Evolutionary conservation across 768 basidiomycete genomes (phyloP), one percentile per base, ranked within the genome.

Genomic region (Podaxis sp.): DNA sequence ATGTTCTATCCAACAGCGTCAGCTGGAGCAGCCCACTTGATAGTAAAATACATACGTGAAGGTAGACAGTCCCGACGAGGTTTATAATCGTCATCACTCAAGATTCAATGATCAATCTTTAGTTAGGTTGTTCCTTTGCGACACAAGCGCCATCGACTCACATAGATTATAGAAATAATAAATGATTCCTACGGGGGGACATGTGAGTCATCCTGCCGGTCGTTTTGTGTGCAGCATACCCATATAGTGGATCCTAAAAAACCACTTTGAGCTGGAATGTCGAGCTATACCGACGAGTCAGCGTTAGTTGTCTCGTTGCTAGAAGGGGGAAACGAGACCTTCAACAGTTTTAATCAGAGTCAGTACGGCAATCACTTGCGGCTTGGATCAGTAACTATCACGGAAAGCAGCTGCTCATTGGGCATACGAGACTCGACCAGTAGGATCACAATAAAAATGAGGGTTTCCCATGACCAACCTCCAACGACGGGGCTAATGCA

Each of bases 331-430:
- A n/a, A n/a, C n/a, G n/a, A 17, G 4, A 59, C 58, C 58, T 59
- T 59, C 37, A 51, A 59, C 49, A 7, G 58, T 49, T 40, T 37
- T 59, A 30, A 59, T 26, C 10, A 59, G 17, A 24, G 58, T 59
- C n/a, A 59, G 36, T 2, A 24, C 17, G 0, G 58, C 58, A 38
- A 59, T 52, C 6, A 38, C 58, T 59, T 15, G 12, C 13, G 12
- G 10, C 8, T 4, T 33, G 17, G 17, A 4, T 58, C 10, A 58
- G 41, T 10, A 17, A 36, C 4, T 49, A 2, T 22, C n/a, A 8
- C 26, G 1, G 41, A 48, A 11, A 13, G 4, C 15, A 1, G 26
- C 4, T 4, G 4, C n/a, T 38, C 30, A 15, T 3, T 53, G 13
- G 17, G 33, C 44, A 11, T 33, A 58, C 57, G 8, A 5, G 57